Base-by-base conservation (phyloP, 768 basidiomycete species). In the Kwoniella sp. region DNA sequence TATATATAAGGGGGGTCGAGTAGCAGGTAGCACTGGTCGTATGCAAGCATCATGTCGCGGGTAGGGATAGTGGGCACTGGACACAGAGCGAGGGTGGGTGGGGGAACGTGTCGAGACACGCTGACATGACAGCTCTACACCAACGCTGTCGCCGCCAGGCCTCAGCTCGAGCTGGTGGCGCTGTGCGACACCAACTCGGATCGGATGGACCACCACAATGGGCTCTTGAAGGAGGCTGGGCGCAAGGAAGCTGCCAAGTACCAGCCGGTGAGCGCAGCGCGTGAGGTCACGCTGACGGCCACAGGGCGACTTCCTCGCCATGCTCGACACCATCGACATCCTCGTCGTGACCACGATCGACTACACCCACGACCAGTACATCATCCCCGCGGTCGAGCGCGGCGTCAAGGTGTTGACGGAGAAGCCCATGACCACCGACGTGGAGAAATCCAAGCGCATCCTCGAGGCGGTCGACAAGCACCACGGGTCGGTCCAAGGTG, bases 361-460 rank as follows among this genome's bases (percentile, higher is more conserved):
- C 57, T 76, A 78, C 12, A 67, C 78, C 38, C 80, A 81, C 56
- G 76, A 80, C 60, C 43, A 70, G 45, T 81, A 78, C 65, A 80
- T 80, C 56, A 78, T 81, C 15, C 73, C 75, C 14, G 70, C 70
- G 8, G 31, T 72, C 14, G 56, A 67, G 46, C 43, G 42, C 19
- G 68, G 70, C 17, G 66, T 73, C 62, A 57, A 57, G 44, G 80
- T 80, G 6, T 58, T 81, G 46, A 79, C 80, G n/a, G 80, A 81
- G 63, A 80, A 80, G 62, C 80, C 80, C 0, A 80, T 80, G 79
- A 80, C 79, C 1, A 80, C 79, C 17, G 77, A 79, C 53, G 73
- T 76, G 25, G 78, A 76, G 34, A 80, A 80, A 57, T 79, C 78
- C 57, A 73, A 78, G 22, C 59, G 66, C 4, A 80, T 81, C 46